Evolutionary conservation across 331 rosid species (phyloP), one percentile per base, ranked within the genome.

Genomic region (Telfairia occidentalis): DNA sequence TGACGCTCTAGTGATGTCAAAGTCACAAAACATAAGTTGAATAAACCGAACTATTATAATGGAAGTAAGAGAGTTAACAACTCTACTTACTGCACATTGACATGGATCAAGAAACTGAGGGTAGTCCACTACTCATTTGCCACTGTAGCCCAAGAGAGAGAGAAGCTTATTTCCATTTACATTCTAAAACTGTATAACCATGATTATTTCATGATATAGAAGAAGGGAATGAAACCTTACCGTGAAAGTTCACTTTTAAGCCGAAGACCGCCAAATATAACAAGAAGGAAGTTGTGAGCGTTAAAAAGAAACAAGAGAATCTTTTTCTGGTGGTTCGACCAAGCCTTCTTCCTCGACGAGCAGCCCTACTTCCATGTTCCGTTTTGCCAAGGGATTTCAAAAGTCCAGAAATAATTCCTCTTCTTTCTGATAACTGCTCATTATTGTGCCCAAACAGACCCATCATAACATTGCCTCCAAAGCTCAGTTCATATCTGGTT

Each of bases 271-370:
- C 73, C 76, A 86, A 80, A 77, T 66, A 85, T 30, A 94, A 52
- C 0, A 91, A 75, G 71, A 91, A 77, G 28, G 86, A 46, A 42
- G 90, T 82, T 7, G 81, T 66, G 18, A 91, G 78, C 78, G 83
- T 28, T 16, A 94, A 81, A 32, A 77, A 40, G 86, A 86, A 86
- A 48, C 82, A 76, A n/a, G 80, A 78, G 63, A 91, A 81, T 78
- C 82, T 86, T 32, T 66, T 87, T 18, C 82, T 86, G 9, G 84
- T 76, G 72, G 88, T 49, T 78, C 97, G 89, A 45, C 89, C 86
- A 76, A 90, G 57, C 85, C 85, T 86, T 79, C 87, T 89, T 80
- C 92, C 85, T 63, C 91, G 87, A 7, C 96, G 97, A 52, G 71
- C 74, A 77, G 66, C 54, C 74, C 74, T 23, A 42, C 54, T 67